Conservation (phyloP, 1,139 yeast genomes). For the Tardiomyces blankii region DNA sequence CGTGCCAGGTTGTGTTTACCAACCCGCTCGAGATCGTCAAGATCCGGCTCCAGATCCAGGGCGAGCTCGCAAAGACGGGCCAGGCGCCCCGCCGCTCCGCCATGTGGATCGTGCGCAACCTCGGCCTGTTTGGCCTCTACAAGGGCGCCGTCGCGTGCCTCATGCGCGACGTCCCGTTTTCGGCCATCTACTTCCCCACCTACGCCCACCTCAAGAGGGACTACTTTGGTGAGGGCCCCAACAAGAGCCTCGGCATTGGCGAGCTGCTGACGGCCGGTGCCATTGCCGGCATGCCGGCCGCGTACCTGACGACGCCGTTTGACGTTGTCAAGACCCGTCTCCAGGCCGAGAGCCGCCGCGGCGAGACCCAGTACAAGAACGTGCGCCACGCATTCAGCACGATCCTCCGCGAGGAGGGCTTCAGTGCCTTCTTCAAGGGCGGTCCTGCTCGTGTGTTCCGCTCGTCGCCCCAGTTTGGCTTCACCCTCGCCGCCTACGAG, state of each 20-base stretch:
- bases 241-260: constrained; percentile 56
- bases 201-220: constrained; percentile 86
- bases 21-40: constrained; percentile 95
- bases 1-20: constrained; percentile 91
- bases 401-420: constrained; percentile 69
- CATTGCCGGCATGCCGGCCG: constrained; percentile 96
- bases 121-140: constrained; percentile 80
- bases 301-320: constrained; percentile 89
- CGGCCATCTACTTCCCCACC: constrained; percentile 95
- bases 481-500: constrained; percentile 94
- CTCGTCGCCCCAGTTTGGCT: constrained; percentile 97
- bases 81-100: constrained; percentile 43
- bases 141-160: constrained; percentile 90
- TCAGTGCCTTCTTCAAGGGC: constrained; percentile 85
- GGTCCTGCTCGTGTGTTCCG: constrained; percentile 91
- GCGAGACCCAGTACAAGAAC: constrained; percentile 69
- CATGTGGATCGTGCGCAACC: constrained; percentile 57
- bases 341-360: constrained; percentile 72
- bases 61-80: constrained; percentile 45
- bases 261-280: constrained; percentile 86
- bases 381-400: constrained; percentile 66
- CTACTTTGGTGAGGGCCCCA: constrained; percentile 76
- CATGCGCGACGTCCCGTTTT: constrained; percentile 91
- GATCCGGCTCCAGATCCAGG: constrained; percentile 91
- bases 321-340: constrained; percentile 94